These are phyloP conservation scores for Botrytis deweyae DNA, from an alignment of 2,329 filamentous ascomycete species.

Conservation along the genomic window DNA sequence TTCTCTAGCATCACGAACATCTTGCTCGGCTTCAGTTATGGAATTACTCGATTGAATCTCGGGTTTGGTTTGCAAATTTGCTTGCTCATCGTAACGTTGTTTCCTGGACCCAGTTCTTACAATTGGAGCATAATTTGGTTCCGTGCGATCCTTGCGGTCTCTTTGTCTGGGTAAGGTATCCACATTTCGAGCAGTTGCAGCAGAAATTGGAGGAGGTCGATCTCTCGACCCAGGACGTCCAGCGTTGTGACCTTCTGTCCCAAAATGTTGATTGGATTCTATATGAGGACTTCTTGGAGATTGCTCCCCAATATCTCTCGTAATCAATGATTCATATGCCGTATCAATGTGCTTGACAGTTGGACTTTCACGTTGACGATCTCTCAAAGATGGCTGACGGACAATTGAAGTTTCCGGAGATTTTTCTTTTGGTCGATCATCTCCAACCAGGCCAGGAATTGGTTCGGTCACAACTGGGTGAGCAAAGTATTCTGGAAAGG, in stretches of 20 bases:
- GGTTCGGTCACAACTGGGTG: constrained; percentile 69
- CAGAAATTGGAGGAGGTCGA: constrained; percentile 30
- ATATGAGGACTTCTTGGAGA: constrained; percentile 29
- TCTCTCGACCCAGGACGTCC: constrained; percentile 28
- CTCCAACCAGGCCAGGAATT: constrained; percentile 78
- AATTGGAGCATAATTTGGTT: constrained; percentile 18
- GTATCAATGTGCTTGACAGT: constrained; percentile 22
- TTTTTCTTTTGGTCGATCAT: constrained; percentile 57
- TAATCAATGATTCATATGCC: neutral
- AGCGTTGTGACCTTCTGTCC: constrained; percentile 28
- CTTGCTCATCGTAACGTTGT: constrained; percentile 31
- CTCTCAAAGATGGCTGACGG: constrained; percentile 29
- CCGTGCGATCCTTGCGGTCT: constrained; percentile 25
- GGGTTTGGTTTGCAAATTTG: constrained; percentile 29
- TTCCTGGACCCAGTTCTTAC: constrained; percentile 26
- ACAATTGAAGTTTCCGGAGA: constrained; percentile 28
- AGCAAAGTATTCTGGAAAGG: constrained; percentile 81
- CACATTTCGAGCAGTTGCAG: constrained; percentile 37
- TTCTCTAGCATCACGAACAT: constrained; percentile 85
- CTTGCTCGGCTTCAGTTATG: constrained; percentile 56
- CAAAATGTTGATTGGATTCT: constrained; percentile 28
- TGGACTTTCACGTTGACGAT: neutral
- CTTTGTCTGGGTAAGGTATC: constrained; percentile 35
- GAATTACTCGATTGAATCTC: constrained; percentile 46
- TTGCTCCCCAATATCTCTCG: constrained; percentile 9